A percentile compares a stretch with the other conserved stretches of the same genome.
Evolutionary conservation across 495 filamentous ascomycete species (phyloP).

Genomic region (Penicillium manginii): DNA sequence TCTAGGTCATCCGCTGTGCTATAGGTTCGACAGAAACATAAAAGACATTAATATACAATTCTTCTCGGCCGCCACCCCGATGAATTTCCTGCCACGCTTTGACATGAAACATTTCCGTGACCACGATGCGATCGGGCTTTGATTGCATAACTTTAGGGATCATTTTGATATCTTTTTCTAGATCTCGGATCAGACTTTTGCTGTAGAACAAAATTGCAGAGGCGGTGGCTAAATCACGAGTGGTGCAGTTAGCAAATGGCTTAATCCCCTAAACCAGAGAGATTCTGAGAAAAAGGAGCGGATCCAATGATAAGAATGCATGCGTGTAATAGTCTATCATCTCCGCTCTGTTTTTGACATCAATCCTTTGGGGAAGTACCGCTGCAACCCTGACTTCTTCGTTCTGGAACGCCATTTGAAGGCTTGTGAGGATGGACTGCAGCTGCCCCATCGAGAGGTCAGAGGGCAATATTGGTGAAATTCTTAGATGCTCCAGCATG

Average conservation of each 20-base stretch:
- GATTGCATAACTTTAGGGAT: background rate
- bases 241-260: background rate
- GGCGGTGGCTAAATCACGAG: background rate
- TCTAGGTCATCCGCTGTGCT: background rate
- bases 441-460: background rate
- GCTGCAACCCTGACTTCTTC: background rate
- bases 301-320: background rate
- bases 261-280: background rate
- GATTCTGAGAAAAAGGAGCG: background rate
- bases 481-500: background rate
- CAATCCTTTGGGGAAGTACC: background rate
- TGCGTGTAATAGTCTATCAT: background rate
- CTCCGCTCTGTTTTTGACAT: background rate
- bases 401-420: background rate
- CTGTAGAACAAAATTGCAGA: background rate
- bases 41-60: no score
- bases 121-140: background rate
- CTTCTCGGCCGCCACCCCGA: background rate
- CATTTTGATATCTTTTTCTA: constrained; percentile 1
- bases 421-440: background rate
- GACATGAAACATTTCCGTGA: constrained; percentile 6
- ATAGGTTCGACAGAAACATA: background rate
- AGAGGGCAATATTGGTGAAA: background rate
- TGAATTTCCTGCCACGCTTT: background rate
- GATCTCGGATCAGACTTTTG: background rate